Evolutionary conservation across 1,284 basidiomycete genomes (phyloP).

Genomic region (Cerioporus squamosus): DNA sequence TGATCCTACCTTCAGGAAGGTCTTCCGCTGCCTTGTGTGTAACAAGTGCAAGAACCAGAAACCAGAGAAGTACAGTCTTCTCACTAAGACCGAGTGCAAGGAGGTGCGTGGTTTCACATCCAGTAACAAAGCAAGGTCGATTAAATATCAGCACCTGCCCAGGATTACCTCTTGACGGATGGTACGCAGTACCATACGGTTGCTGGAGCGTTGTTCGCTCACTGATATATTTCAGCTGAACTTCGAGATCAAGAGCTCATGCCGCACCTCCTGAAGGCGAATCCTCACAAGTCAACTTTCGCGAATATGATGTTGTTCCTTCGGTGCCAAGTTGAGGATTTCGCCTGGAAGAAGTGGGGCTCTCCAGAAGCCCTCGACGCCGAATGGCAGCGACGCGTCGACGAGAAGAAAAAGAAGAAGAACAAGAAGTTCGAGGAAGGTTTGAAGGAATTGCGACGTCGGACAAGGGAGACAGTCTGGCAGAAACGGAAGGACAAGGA

Average conservation of each 20-base stretch:
- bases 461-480: slow-evolving; percentile 90
- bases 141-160: slow-evolving; percentile 1
- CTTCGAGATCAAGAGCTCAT: slow-evolving; percentile 90
- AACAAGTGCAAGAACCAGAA: slow-evolving; percentile 87
- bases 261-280: slow-evolving; percentile 94
- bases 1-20: slow-evolving; percentile 79
- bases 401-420: slow-evolving; percentile 90
- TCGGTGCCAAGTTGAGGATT: slow-evolving; percentile 92
- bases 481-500: slow-evolving; percentile 86
- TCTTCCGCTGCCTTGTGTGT: slow-evolving; percentile 88
- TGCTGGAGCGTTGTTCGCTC: no score
- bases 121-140: neutral
- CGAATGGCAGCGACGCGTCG: slow-evolving; percentile 83
- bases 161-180: slow-evolving; percentile 93
- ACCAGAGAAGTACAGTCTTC: slow-evolving; percentile 90
- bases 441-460: slow-evolving; percentile 78
- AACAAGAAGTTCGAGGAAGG: slow-evolving; percentile 93
- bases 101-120: slow-evolving; percentile 57
- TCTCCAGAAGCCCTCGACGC: slow-evolving; percentile 89
- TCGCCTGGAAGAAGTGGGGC: slow-evolving; percentile 98
- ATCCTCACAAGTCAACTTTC: slow-evolving; percentile 96
- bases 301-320: slow-evolving; percentile 99
- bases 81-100: slow-evolving; percentile 99
- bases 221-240: slow-evolving; percentile 64
- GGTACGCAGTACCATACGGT: slow-evolving; percentile 47